Base-by-base conservation (phyloP, 495 filamentous ascomycete genomes). In the Hypoxylon intermedium region DNA sequence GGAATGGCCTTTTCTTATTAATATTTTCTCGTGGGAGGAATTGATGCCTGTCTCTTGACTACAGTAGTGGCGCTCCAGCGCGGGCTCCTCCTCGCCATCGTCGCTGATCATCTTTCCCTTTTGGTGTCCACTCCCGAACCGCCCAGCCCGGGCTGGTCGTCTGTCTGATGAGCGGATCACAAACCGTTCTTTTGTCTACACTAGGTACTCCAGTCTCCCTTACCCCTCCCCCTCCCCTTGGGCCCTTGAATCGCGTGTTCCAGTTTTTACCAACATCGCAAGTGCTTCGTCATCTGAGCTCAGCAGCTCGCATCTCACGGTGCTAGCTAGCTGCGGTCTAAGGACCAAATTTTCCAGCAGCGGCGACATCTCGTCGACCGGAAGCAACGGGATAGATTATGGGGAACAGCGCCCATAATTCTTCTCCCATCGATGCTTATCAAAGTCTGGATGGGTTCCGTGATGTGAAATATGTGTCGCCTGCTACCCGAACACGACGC, bases 101-200 rank as follows among this genome's bases (percentile, higher is more conserved):
- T 57, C 56, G 47, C 52, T 51, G 62, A 65, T 56, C 51, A 60
- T 53, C 45, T 65, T 65, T 60, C 62, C 56, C 51, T 53, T 60
- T 65, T 53, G 56, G 62, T 60, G 52, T 57, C 47, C 53, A 63
- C 53, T 49, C 46, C 56, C 62, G 55, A 65, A 42, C 61, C 61
- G 50, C 55, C 55, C 61, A 65, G 55, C 44, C 61, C 55, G 55
- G 50, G 40, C 40, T 60, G 46, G 52, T 60, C 62, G 56, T 65
- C 60, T 60, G 62, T 65, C 62, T 65, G 56, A 51, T 60, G 61
- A 57, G 47, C 62, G 52, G 62, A 65, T 60, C 62, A 60, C 56
- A 56, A 60, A 60, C 41, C 56, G 40, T 37, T 23, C 28, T 48
- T 18, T 46, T n/a, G n/a, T n/a, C n/a, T n/a, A n/a, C n/a, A n/a